Evolutionary conservation across 768 basidiomycete species (phyloP), one percentile per base, ranked within the genome.

Genomic region (Leccinum variicolor): DNA sequence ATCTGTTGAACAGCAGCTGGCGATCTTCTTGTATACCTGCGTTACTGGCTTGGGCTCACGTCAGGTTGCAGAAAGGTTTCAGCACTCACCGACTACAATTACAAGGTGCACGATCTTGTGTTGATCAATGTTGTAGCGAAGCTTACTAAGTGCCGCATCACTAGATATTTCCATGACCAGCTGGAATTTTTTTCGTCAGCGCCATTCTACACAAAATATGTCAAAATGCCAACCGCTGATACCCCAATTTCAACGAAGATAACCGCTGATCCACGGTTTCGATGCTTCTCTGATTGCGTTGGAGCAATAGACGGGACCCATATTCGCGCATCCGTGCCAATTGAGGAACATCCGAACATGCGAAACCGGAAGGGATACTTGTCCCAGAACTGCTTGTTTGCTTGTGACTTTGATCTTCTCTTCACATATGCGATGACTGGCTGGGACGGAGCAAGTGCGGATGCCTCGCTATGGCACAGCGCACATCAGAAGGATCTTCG

Each of bases 331-430:
- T 54, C 54, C 11, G 34, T 45, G 3, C 49, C 15, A 3, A 9
- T 23, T 3, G 45, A 51, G 8, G 57, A 62, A 1, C 61, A 62
- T 11, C n/a, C 19, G 0, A 21, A 55, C 10, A 59, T 64, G 55
- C 19, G 34, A 1, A 65, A 67, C 25, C 28, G 11, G 11, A 63
- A 67, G 31, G 62, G 66, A 2, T 51, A 11, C 2, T 15, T 67
- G 3, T 62, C 59, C 0, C 66, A 67, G n/a, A 69, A 69, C 9
- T 63, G 56, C 6, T 52, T 69, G 0, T 65, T 65, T 6, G 7
- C 53, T 0, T 68, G 67, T 9, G 47, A 68, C 51, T 59, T 62
- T 3, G 31, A 68, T 19, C 31, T 57, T n/a, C 29, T 43, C 2
- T 66, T 60, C 29, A 52, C 29, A 4, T 68, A 65, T 31, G 23